A percentile compares a stretch with the other conserved stretches of the same genome.
Conservation (phyloP, 495 filamentous ascomycete genomes). For the Aspergillus indologenus region DNA sequence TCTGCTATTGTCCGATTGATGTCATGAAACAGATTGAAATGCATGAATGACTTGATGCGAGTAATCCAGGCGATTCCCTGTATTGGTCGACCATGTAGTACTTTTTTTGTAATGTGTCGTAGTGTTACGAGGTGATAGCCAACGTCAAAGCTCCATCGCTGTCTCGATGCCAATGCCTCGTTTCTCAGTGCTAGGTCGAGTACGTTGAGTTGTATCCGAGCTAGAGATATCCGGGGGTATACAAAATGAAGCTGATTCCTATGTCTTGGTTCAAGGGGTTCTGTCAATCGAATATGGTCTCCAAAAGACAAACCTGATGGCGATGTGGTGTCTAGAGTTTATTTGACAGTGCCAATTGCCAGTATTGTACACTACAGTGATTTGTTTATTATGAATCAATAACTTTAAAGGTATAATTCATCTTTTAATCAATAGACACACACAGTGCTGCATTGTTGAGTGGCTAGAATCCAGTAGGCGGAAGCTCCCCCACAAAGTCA, state of each 20-base stretch:
- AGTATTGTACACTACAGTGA: no score
- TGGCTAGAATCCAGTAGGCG: neutral
- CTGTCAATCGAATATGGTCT: no score
- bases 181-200: neutral
- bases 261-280: neutral
- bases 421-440: no score
- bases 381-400: no score
- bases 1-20: slow-evolving; percentile 11
- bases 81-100: neutral
- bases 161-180: neutral
- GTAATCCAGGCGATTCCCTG: neutral
- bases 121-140: neutral
- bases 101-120: neutral
- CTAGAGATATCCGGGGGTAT: neutral
- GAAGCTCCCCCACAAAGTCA: slow-evolving; percentile 20
- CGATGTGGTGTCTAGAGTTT: no score
- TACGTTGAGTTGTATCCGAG: neutral
- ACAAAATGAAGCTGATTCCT: neutral
- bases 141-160: neutral
- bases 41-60: slow-evolving; percentile 7
- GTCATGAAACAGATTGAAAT: slow-evolving; percentile 5
- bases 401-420: no score
- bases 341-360: no score
- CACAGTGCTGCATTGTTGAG: neutral
- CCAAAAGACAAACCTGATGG: no score